Evolutionary conservation across 331 rosid genomes (phyloP), one percentile per base, ranked within the genome.

Genomic region (Quercus lobata): DNA sequence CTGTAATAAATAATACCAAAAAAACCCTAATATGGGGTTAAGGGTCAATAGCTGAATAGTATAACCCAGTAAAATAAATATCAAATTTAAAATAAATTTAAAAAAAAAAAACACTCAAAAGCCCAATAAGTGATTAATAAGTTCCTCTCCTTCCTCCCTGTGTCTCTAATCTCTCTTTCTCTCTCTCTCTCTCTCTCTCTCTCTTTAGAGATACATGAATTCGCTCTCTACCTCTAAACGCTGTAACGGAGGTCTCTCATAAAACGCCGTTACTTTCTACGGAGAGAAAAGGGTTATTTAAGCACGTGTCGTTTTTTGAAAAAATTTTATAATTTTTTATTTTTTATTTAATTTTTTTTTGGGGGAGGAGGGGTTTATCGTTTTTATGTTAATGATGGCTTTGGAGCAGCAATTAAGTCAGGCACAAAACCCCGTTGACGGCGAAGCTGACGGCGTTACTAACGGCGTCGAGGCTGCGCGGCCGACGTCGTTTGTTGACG

Each of bases 241-340:
- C 76, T 90, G 94, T 90, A 84, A 88, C 90, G 90, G 87, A 55
- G 71, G 25, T 54, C 15, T 79, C 30, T 83, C 55, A 77, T 57
- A 80, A 49, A 88, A 82, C 95, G 87, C 90, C 88, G 92, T 92
- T 91, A 86, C 81, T 62, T 78, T 60, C 74, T 22, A 65, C 29
- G 16, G 10, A 19, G 49, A 41, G 49, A 41, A 2, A 41, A 9
- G 49, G 49, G 30, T 10, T 22, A 75, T 73, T 81, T 70, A 2
- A 46, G 84, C 97, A 89, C 96, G 94, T 92, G 93, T 81, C 79
- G 49, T 41, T 41, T 41, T 41, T 41, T 0, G 49, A 0, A 41
- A 41, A 41, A 54, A 25, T 84, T 53, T 19, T 49, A 57, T 10
- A 11, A 72, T 17, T 63, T 19, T 10, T n/a, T 30, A 14, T 58